These are phyloP conservation scores for Amauroascus niger DNA, from an alignment of 2,329 filamentous ascomycete species.

Conservation along the genomic window DNA sequence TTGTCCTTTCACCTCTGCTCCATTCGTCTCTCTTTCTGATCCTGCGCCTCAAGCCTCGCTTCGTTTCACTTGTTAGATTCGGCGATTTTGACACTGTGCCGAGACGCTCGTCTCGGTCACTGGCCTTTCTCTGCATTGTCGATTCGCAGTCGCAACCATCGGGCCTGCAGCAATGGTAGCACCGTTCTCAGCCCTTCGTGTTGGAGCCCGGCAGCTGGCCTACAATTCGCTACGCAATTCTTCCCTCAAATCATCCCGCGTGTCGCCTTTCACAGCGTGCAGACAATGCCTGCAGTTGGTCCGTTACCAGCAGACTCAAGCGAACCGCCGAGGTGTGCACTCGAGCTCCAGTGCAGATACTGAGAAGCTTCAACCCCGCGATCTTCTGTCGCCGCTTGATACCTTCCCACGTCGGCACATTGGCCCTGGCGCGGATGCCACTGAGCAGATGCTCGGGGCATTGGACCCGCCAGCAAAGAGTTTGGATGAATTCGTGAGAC, in stretches of 20 bases:
- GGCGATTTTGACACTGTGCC: slow-evolving; percentile 1
- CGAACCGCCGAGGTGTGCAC: slow-evolving; percentile 49
- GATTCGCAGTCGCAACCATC: background rate
- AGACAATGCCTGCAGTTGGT: slow-evolving; percentile 25
- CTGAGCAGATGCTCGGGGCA: slow-evolving; percentile 66
- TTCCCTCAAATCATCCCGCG: slow-evolving; percentile 11
- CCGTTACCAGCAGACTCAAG: slow-evolving; percentile 17
- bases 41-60: background rate
- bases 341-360: slow-evolving; percentile 77
- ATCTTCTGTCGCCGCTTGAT: slow-evolving; percentile 41
- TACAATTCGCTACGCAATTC: slow-evolving; percentile 7
- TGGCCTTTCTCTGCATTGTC: background rate
- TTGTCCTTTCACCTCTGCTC: background rate
- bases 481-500: slow-evolving; percentile 71
- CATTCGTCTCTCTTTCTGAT: background rate
- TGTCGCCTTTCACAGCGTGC: slow-evolving; percentile 25
- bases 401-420: slow-evolving; percentile 77
- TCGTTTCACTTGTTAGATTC: slow-evolving; percentile 1
- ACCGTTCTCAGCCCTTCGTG: slow-evolving; percentile 15
- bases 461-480: slow-evolving; percentile 63
- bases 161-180: slow-evolving; percentile 15
- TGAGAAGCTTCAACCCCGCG: slow-evolving; percentile 36
- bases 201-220: slow-evolving; percentile 15
- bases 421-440: slow-evolving; percentile 62
- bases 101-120: background rate